Percentiles rank a stretch among this genome's conserved stretches.
These are phyloP conservation scores for Panus rudis DNA, from an alignment of 768 basidiomycete genomes.

Conservation along the genomic window DNA sequence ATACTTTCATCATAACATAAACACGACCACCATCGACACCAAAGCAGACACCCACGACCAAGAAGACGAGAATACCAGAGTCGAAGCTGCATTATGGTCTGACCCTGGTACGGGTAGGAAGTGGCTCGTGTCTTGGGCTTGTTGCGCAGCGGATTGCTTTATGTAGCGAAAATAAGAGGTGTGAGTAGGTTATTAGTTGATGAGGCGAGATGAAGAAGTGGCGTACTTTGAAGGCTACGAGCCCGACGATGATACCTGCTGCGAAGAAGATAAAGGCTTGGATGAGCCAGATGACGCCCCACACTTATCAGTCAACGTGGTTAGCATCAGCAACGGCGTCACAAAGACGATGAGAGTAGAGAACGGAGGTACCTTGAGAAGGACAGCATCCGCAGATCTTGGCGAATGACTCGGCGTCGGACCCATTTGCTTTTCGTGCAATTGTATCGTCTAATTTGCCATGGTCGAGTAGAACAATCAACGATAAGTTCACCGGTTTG, in stretches of 20 bases:
- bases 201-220: neutral
- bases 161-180: neutral
- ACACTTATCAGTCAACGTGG: conserved; percentile 38
- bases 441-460: conserved; percentile 91
- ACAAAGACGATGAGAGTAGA: conserved; percentile 8
- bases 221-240: conserved; percentile 74
- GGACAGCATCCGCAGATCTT: conserved; percentile 81
- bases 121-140: conserved; percentile 40
- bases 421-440: conserved; percentile 76
- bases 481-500: neutral
- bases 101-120: conserved; percentile 60
- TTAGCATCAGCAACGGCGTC: neutral
- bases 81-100: conserved; percentile 19
- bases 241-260: conserved; percentile 66
- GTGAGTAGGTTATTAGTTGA: neutral
- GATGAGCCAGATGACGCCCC: conserved; percentile 87
- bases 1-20: too few species aligned
- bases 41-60: too few species aligned
- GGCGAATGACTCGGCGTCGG: conserved; percentile 83
- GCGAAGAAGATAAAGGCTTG: conserved; percentile 70
- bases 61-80: neutral
- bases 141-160: conserved; percentile 56
- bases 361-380: conserved; percentile 49
- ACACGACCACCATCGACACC: too few species aligned
- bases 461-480: conserved; percentile 1